Percentiles rank a stretch among this genome's conserved stretches.
These are phyloP conservation scores for Pyrus betulifolia DNA, from an alignment of 306 rosid genomes.

Conservation along the genomic window DNA sequence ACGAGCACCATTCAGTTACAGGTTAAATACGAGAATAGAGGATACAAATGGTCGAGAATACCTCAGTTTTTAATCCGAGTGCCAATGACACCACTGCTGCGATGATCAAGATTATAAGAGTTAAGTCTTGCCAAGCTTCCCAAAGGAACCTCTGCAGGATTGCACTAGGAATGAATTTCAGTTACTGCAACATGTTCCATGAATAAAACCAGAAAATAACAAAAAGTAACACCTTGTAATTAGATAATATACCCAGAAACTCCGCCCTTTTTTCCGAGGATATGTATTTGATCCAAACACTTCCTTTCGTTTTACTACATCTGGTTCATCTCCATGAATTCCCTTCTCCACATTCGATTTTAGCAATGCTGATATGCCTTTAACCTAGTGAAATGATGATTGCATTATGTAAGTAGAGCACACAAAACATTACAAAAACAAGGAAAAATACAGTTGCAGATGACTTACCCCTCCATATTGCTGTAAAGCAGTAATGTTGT, in stretches of 20 bases:
- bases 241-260: constrained; percentile 55
- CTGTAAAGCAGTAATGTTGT: constrained; percentile 43
- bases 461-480: constrained; percentile 75
- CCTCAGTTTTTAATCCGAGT: constrained; percentile 92
- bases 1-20: background rate
- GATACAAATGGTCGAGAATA: constrained; percentile 7
- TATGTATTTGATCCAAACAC: constrained; percentile 91
- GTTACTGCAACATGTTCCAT: background rate
- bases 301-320: constrained; percentile 45
- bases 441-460: background rate
- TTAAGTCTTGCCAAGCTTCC: constrained; percentile 98
- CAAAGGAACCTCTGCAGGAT: constrained; percentile 77
- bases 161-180: background rate
- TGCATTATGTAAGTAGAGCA: constrained; percentile 2
- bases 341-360: constrained; percentile 63
- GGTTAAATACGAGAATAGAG: background rate
- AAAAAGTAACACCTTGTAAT: background rate
- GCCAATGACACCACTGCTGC: constrained; percentile 81
- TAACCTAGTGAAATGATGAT: constrained; percentile 39
- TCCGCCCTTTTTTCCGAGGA: constrained; percentile 86
- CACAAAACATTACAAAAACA: background rate
- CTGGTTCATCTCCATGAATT: constrained; percentile 50
- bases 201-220: background rate
- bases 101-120: constrained; percentile 79
- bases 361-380: constrained; percentile 55